Percentiles rank a stretch among this genome's conserved stretches.
phyloP scores from a whole-genome alignment of 1,284 basidiomycete species.

The Trichosporon sp. region DNA sequence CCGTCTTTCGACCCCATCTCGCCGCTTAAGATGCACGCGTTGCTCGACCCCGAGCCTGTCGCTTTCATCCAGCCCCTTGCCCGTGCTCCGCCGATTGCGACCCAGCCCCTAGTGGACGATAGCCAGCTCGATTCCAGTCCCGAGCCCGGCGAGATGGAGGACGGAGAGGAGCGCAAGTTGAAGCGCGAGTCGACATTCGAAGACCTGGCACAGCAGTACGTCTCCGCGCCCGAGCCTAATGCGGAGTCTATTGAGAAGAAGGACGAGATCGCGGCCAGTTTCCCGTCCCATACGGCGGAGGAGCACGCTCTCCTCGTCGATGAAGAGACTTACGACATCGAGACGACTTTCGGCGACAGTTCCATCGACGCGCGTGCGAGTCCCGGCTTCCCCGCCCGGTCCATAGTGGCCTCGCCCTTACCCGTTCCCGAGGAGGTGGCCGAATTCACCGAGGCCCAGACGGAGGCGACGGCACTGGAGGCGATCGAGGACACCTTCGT shows the following conservation, averaged over 20 bases:
- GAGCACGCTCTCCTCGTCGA: not conserved
- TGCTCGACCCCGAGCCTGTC: not conserved
- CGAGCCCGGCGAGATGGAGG: not conserved
- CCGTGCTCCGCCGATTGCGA: not conserved
- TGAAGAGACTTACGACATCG: not conserved
- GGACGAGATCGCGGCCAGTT: not conserved
- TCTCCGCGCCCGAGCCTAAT: not conserved
- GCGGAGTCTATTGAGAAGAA: not conserved
- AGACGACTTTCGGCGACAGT: no score
- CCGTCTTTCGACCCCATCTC: not conserved
- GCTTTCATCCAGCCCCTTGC: not conserved
- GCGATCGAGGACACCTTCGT: not conserved
- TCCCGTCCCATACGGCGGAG: not conserved
- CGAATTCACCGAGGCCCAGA: no score
- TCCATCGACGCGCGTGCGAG: not conserved
- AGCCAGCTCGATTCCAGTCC: not conserved
- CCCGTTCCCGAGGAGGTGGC: not conserved
- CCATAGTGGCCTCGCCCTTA: not conserved
- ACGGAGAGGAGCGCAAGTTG: not conserved
- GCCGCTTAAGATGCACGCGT: not conserved
- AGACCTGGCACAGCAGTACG: slow-evolving; percentile 3
- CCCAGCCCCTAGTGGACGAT: not conserved
- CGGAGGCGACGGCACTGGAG: no score
- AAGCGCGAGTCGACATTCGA: not conserved
- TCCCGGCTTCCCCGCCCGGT: not conserved